Evolutionary conservation across 2,329 filamentous ascomycete genomes (phyloP).

Genomic region (Calonectria crousiana): DNA sequence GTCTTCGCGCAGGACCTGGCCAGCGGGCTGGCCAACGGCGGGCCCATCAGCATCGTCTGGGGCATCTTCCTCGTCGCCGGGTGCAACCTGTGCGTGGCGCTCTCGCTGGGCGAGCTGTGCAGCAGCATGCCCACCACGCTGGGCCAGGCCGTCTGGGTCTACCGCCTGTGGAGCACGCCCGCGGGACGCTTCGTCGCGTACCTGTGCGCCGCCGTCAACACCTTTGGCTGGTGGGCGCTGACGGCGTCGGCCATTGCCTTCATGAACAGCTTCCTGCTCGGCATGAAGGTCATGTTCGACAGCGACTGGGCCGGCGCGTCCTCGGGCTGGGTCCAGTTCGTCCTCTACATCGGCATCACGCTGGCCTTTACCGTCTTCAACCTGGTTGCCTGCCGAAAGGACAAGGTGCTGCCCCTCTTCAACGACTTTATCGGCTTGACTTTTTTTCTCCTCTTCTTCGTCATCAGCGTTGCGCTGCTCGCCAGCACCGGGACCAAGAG

Average conservation of each 20-base stretch:
- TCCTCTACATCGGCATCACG: conserved; percentile 67
- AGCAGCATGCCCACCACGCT: conserved; percentile 71
- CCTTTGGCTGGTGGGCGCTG: conserved; percentile 70
- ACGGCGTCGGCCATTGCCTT: conserved; percentile 68
- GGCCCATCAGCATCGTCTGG: conserved; percentile 66
- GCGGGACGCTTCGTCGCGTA: conserved; percentile 64
- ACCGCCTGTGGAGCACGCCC: conserved; percentile 50
- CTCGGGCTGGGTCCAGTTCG: conserved; percentile 64
- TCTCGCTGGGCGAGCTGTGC: conserved; percentile 67
- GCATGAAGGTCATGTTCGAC: conserved; percentile 67
- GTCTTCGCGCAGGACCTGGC: conserved; percentile 63
- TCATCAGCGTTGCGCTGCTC: conserved; percentile 63
- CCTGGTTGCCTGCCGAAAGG: conserved; percentile 61
- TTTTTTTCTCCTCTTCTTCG: conserved; percentile 64
- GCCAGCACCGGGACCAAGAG: conserved; percentile 61
- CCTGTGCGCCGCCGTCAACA: conserved; percentile 70
- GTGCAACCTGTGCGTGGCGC: conserved; percentile 65
- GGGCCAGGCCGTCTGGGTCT: conserved; percentile 68
- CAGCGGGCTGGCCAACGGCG: conserved; percentile 65
- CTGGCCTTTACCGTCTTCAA: conserved; percentile 63
- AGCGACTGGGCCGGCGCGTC: conserved; percentile 57
- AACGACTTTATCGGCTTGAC: conserved; percentile 68
- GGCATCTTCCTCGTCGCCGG: conserved; percentile 63
- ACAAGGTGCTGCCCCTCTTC: conserved; percentile 57
- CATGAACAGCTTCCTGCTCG: conserved; percentile 68